Evolutionary conservation across 2,329 filamentous ascomycete genomes (phyloP), one percentile per base, ranked within the genome.

Genomic region (Immersiporthe knoxdaviesiana): DNA sequence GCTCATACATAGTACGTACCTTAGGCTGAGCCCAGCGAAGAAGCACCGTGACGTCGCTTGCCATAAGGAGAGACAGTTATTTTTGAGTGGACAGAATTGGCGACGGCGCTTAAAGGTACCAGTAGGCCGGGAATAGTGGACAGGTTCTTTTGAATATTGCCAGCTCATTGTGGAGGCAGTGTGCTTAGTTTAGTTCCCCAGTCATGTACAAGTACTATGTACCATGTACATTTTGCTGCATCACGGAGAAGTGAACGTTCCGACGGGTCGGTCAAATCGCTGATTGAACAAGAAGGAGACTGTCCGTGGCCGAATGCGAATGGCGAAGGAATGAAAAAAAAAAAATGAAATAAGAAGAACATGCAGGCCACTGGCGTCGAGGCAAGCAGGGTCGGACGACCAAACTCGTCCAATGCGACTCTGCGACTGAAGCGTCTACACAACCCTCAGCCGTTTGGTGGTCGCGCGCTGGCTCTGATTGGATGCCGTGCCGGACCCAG

Each of bases 41-140:
- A 66, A 59, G 67, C 60, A 64, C 65, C 59, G 64, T 69, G 69
- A 71, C 68, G 69, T 69, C 67, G 67, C 35, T 52, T 50, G 30
- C 54, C 44, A 21, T 54, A 50, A 50, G 66, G 44, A 58, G 41
- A 18, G 60, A 56, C 47, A 65, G 64, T 52, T 41, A 47, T 30
- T 47, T 47, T 35, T 35, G n/a, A 65, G 44, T 67, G 39, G 64
- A 65, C 63, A 47, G 24, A 30, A 65, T 67, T 71, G 62, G 64
- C 67, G 70, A 71, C 63, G 67, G 67, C 67, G 67, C 64, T 60
- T 67, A 65, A 50, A n/a, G 44, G 47, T 39, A 66, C 64, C 61
- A 52, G 62, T 61, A 59, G 37, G 41, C 41, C 41, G 63, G 61
- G 64, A 59, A 59, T 52, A 60, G 30, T 30, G 30, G 44, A 64